A percentile compares a stretch with the other conserved stretches of the same genome.
Conservation (phyloP, 2,329 filamentous ascomycete genomes). For the Pseudogymnoascus verrucosus region DNA sequence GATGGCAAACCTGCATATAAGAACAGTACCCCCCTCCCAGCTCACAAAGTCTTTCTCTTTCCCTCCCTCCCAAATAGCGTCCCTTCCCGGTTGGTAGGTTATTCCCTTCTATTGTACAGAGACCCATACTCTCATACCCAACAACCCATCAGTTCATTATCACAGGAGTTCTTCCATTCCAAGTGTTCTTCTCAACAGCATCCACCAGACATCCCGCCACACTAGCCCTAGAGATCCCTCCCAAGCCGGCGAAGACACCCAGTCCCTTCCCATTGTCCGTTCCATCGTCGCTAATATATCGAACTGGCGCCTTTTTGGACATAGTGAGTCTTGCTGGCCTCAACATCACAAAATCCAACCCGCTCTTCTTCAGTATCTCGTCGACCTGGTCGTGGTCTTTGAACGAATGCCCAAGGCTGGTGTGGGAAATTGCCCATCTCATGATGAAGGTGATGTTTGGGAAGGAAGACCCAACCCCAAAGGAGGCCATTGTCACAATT, state of each 20-base stretch:
- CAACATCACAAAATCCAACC: conserved; percentile 14
- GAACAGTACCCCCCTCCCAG: not conserved
- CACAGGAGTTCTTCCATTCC: conserved; percentile 38
- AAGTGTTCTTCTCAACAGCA: conserved; percentile 34
- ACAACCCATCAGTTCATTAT: conserved; percentile 33
- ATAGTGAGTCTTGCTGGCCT: conserved; percentile 15
- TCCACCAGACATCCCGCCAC: conserved; percentile 40
- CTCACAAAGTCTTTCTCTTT: not conserved
- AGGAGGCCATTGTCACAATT: conserved; percentile 41
- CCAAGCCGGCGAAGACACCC: conserved; percentile 10
- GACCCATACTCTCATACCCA: too few relatives aligned
- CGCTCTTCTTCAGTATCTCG: conserved; percentile 16
- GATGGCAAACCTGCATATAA: not conserved
- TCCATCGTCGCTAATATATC: conserved; percentile 12
- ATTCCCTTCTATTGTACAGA: not conserved
- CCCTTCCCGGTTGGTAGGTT: not conserved
- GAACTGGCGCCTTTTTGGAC: conserved; percentile 12
- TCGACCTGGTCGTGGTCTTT: conserved; percentile 37
- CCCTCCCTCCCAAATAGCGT: not conserved
- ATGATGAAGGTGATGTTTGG: conserved; percentile 34
- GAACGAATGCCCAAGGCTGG: conserved; percentile 38
- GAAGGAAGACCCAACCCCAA: conserved; percentile 41
- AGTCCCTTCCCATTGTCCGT: conserved; percentile 11
- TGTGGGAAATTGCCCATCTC: conserved; percentile 36
- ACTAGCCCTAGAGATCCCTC: conserved; percentile 25